Percentiles rank a stretch among this genome's conserved stretches.
These are phyloP conservation scores for Dactylellina cionopaga DNA, from an alignment of 2,329 filamentous ascomycete species.

Conservation along the genomic window DNA sequence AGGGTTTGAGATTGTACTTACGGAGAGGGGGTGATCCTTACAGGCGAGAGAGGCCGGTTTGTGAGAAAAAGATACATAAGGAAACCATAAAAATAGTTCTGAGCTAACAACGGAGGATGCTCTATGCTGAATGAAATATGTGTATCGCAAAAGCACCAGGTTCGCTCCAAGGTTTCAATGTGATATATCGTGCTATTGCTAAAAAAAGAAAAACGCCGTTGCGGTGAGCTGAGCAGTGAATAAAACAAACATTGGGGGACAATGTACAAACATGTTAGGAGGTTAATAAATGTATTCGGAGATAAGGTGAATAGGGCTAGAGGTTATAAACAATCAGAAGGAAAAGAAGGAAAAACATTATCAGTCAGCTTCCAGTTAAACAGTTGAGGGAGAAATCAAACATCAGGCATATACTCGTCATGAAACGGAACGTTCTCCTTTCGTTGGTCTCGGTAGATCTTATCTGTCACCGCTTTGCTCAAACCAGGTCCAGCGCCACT, in stretches of 20 bases:
- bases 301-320: not conserved
- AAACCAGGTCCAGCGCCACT: slow-evolving; percentile 17
- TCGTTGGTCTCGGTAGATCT: slow-evolving; percentile 16
- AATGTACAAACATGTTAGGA: not conserved
- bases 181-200: slow-evolving; percentile 30
- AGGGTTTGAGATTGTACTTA: slow-evolving; percentile 18
- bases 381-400: not conserved
- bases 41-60: slow-evolving; percentile 2
- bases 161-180: slow-evolving; percentile 15
- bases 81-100: slow-evolving; percentile 10
- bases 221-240: slow-evolving; percentile 16
- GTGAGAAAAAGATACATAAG: not conserved
- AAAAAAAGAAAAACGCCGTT: slow-evolving; percentile 28
- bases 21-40: slow-evolving; percentile 39
- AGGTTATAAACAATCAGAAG: not conserved
- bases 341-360: not conserved
- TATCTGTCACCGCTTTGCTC: slow-evolving; percentile 18
- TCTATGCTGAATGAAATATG: not conserved
- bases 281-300: not conserved
- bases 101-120: slow-evolving; percentile 8
- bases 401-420: slow-evolving; percentile 48
- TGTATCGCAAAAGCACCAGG: slow-evolving; percentile 16
- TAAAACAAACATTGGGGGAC: slow-evolving; percentile 12
- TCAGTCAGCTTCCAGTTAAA: not conserved
- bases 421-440: slow-evolving; percentile 42